Evolutionary conservation across 78 protist species (phyloP).

Genomic region (Monosiga brevicollis): DNA sequence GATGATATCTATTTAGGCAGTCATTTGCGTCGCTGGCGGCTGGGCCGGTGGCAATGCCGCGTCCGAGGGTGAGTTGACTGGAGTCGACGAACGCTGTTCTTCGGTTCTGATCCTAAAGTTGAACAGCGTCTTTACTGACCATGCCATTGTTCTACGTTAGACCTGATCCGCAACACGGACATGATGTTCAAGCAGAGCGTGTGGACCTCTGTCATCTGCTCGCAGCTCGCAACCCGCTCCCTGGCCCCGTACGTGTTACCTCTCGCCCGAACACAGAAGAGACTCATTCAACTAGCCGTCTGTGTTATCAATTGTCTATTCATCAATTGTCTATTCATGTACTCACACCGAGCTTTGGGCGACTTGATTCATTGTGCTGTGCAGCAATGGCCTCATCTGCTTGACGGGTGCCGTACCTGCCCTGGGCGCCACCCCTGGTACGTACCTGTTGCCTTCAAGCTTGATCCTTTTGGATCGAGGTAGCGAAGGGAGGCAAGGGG

Average conservation of each 20-base stretch:
- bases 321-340: neutral
- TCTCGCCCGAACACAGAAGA: too few relatives aligned
- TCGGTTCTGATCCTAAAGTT: neutral
- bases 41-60: slow-evolving; percentile 49
- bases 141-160: too few relatives aligned
- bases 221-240: slow-evolving; percentile 19
- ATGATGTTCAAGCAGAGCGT: slow-evolving; percentile 41
- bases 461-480: too few relatives aligned
- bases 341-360: neutral
- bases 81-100: too few relatives aligned
- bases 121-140: too few relatives aligned
- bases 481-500: too few relatives aligned
- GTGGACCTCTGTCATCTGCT: slow-evolving; percentile 26
- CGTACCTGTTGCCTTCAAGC: too few relatives aligned
- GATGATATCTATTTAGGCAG: slow-evolving; percentile 35
- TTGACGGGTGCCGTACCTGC: slow-evolving; percentile 44
- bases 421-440: slow-evolving; percentile 19
- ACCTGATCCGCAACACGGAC: slow-evolving; percentile 23
- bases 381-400: slow-evolving; percentile 20
- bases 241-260: neutral
- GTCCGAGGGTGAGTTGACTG: neutral
- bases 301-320: too few relatives aligned
- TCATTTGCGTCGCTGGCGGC: slow-evolving; percentile 50
- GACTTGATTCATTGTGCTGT: neutral
- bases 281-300: too few relatives aligned